Conservation (phyloP, 495 filamentous ascomycete species). For the Monascus purpureus region DNA sequence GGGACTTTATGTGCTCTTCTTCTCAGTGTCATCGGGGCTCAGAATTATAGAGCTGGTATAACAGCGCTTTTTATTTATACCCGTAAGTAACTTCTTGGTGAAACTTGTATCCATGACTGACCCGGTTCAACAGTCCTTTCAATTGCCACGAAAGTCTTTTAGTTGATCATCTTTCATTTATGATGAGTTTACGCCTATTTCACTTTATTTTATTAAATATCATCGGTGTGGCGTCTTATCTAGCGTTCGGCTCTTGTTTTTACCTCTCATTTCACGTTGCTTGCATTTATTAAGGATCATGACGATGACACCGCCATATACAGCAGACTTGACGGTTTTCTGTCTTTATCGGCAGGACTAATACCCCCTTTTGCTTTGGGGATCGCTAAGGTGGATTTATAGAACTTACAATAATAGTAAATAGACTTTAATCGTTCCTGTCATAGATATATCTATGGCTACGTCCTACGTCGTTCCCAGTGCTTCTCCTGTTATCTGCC, state of each 20-base stretch:
- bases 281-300: too few species aligned
- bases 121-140: background rate
- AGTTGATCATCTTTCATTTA: background rate
- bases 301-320: too few species aligned
- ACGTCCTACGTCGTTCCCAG: too few species aligned
- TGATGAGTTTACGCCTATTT: background rate
- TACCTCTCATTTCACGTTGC: background rate
- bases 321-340: too few species aligned
- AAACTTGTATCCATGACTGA: background rate
- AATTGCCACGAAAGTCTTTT: background rate
- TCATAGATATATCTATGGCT: too few species aligned
- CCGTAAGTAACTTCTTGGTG: constrained; percentile 5
- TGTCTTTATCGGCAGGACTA: too few species aligned
- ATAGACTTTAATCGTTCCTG: too few species aligned
- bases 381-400: too few species aligned
- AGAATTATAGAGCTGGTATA: constrained; percentile 12
- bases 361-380: too few species aligned
- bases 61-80: constrained; percentile 9
- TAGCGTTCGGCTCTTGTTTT: background rate
- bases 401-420: too few species aligned
- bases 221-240: too few species aligned
- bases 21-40: constrained; percentile 10
- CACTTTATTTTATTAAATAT: background rate
- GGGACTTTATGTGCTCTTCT: constrained; percentile 15
- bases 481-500: too few species aligned